Percentiles rank a stretch among this genome's conserved stretches.
Evolutionary conservation across 768 basidiomycete species (phyloP).

Genomic region (Psilocybe tampanensis): DNA sequence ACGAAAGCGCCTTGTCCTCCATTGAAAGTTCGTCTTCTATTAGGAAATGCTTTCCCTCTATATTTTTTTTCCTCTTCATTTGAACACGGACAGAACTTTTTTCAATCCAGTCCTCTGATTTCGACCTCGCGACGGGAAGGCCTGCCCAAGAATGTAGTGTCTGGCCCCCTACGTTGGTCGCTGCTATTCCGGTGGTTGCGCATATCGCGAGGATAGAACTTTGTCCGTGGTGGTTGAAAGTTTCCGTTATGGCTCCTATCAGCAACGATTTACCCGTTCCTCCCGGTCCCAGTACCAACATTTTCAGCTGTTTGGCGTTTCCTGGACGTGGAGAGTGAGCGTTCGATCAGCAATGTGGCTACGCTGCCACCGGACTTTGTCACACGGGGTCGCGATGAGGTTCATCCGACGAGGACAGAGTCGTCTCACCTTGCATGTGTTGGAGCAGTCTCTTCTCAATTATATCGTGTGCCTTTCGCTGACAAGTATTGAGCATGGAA

Average conservation of each 20-base stretch:
- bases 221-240: constrained; percentile 25
- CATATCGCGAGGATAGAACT: constrained; percentile 30
- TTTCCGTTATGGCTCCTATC: constrained; percentile 39
- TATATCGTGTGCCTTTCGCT: constrained; percentile 39
- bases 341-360: not conserved
- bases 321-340: not conserved
- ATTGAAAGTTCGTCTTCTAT: constrained; percentile 47
- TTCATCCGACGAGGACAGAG: too few relatives aligned
- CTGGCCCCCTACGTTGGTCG: constrained; percentile 36
- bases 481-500: constrained; percentile 32
- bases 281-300: constrained; percentile 44
- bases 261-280: too few relatives aligned
- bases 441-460: constrained; percentile 29
- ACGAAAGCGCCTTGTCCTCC: constrained; percentile 34
- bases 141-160: constrained; percentile 36
- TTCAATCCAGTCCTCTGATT: not conserved
- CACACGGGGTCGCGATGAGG: too few relatives aligned
- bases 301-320: constrained; percentile 26
- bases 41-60: constrained; percentile 23
- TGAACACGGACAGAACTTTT: not conserved
- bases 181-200: too few relatives aligned
- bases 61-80: constrained; percentile 17
- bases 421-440: constrained; percentile 17
- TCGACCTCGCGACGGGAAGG: constrained; percentile 11
- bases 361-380: too few relatives aligned